Conservation (phyloP, 192 early-diverging fungal genomes). For the Coemansia sp. region DNA sequence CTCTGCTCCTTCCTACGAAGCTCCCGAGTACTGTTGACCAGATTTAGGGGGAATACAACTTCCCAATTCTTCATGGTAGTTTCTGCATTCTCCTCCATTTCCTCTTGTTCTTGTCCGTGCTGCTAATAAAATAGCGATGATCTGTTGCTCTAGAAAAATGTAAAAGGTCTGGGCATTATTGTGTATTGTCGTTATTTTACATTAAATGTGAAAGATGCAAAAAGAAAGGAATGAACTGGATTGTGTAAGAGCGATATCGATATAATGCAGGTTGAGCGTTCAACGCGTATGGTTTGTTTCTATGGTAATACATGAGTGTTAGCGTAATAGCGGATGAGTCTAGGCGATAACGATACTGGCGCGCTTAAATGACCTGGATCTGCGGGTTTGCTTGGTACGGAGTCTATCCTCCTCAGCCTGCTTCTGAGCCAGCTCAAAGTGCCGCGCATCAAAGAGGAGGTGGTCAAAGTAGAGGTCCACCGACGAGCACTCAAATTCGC, state of each 20-base stretch:
- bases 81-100: neutral
- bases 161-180: too few species aligned
- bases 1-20: slow-evolving; percentile 23
- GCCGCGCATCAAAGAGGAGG: slow-evolving; percentile 42
- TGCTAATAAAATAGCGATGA: too few species aligned
- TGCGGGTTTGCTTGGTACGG: slow-evolving; percentile 31
- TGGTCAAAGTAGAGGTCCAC: slow-evolving; percentile 56
- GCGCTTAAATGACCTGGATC: slow-evolving; percentile 39
- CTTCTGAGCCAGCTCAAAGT: slow-evolving; percentile 42
- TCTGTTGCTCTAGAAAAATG: neutral
- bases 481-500: slow-evolving; percentile 52
- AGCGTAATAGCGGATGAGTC: neutral
- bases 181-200: neutral
- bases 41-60: neutral
- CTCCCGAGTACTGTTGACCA: slow-evolving; percentile 30
- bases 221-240: neutral
- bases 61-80: too few species aligned
- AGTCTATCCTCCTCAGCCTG: slow-evolving; percentile 28
- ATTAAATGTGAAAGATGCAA: slow-evolving; percentile 12
- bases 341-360: slow-evolving; percentile 22
- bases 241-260: neutral
- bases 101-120: too few species aligned
- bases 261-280: neutral
- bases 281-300: neutral
- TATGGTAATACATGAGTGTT: neutral